These are phyloP conservation scores for Tolypocladium pustulatum DNA, from an alignment of 2,329 filamentous ascomycete genomes.

Conservation along the genomic window DNA sequence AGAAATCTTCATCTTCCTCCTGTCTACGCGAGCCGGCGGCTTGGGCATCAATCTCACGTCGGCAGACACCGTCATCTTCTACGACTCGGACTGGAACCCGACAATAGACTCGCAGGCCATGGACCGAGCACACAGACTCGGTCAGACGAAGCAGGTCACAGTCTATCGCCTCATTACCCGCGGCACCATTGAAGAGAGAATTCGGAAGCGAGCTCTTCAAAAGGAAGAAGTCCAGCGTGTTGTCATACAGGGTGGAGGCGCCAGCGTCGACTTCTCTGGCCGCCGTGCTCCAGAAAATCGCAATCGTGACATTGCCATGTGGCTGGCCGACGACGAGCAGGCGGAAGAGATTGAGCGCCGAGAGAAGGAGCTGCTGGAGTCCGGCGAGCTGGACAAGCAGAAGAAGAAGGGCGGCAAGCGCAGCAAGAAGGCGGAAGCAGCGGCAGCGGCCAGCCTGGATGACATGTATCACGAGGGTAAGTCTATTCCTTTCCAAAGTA, in stretches of 20 bases:
- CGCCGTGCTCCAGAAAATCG: constrained; percentile 78
- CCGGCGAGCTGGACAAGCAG: constrained; percentile 54
- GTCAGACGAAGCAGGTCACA: constrained; percentile 90
- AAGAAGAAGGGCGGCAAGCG: constrained; percentile 52
- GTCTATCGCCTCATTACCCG: constrained; percentile 96
- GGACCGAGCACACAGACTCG: constrained; percentile 96
- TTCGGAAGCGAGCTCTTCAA: constrained; percentile 90
- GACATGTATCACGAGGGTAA: constrained; percentile 99
- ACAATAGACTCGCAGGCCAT: constrained; percentile 98
- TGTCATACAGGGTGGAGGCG: constrained; percentile 85
- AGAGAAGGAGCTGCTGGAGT: constrained; percentile 75
- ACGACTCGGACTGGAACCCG: constrained; percentile 98
- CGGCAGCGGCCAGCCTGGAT: constrained; percentile 58
- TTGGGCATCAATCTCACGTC: constrained; percentile 95
- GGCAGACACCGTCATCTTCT: constrained; percentile 98
- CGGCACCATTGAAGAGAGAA: constrained; percentile 94
- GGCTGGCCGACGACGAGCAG: constrained; percentile 95
- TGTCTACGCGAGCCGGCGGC: constrained; percentile 93
- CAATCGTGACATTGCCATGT: constrained; percentile 97
- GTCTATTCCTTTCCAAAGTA: constrained; percentile 18
- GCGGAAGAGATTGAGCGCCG: constrained; percentile 88
- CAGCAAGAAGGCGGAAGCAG: constrained; percentile 40
- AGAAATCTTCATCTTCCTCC: constrained; percentile 93
- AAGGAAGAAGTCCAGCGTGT: constrained; percentile 98
- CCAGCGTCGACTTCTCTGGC: constrained; percentile 93